Evolutionary conservation across 495 filamentous ascomycete species (phyloP), one percentile per base, ranked within the genome.

Genomic region (Penicillium turbatum): DNA sequence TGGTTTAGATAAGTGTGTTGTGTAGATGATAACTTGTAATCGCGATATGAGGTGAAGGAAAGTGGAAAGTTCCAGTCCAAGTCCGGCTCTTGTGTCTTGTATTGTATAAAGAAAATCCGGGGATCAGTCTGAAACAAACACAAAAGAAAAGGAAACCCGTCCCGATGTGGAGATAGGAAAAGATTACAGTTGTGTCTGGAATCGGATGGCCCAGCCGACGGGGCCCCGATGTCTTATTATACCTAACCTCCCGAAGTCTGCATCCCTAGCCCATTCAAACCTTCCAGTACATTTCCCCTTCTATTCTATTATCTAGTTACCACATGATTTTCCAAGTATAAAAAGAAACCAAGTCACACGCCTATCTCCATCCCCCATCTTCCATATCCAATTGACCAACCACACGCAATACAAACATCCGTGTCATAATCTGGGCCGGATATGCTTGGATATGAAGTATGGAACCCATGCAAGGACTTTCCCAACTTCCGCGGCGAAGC

Each of bases 401-500:
- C 51, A 41, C 26, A 37, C 15, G 31, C 30, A 45, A 39, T 38
- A n/a, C 17, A 41, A 39, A 24, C 48, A 29, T 15, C 29, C 47
- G 15, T 42, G 43, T 62, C 55, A 35, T 42, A 43, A 56, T 66
- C 61, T 43, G 61, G 61, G 27, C 63, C 58, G 61, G 57, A 57
- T 15, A 21, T 17, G 12, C 54, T 51, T 59, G 45, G 55, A 50
- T 16, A 51, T 45, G 26, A 47, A 42, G 55, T 37, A 15, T 42
- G 35, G 43, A 44, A 11, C 3, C 9, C 35, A 12, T n/a, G 32
- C 4, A 35, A 13, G 11, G 4, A 13, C 12, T 37, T 16, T 12
- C 13, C 35, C 35, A 48, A 49, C 43, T 24, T 24, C 64, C 64
- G 64, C 55, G 31, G 59, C 34, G 50, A 67, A 67, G 64, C 64